These are phyloP conservation scores for Fraxinus sp. DNA, from an alignment of 305 asterid genomes.

Conservation along the genomic window DNA sequence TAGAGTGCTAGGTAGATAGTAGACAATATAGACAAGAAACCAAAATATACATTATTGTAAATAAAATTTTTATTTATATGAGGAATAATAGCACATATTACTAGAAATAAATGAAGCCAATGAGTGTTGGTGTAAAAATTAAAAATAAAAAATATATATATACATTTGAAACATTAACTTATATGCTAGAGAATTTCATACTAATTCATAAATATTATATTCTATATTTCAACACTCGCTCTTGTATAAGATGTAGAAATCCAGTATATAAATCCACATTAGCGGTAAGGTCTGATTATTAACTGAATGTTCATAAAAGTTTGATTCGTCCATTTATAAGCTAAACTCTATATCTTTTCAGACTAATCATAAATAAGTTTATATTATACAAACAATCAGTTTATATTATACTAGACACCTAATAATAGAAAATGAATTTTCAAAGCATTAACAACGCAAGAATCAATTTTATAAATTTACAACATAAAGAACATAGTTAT, in stretches of 20 bases:
- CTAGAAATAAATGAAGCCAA: conserved; percentile 24
- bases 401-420: neutral
- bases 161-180: neutral
- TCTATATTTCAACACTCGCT: neutral
- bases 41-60: conserved; percentile 37
- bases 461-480: neutral
- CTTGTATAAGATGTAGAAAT: conserved; percentile 4
- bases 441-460: neutral
- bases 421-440: neutral
- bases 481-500: conserved; percentile 17
- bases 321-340: neutral
- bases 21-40: conserved; percentile 55
- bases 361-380: neutral
- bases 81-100: conserved; percentile 16
- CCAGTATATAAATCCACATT: neutral
- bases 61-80: conserved; percentile 30
- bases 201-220: conserved; percentile 14
- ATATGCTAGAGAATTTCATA: conserved; percentile 7
- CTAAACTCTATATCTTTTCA: neutral
- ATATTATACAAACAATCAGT: neutral
- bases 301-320: neutral
- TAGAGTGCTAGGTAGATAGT: conserved; percentile 83
- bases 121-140: neutral
- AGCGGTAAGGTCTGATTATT: neutral
- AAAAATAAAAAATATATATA: neutral